Evolutionary conservation across 2,329 filamentous ascomycete genomes (phyloP), one percentile per base, ranked within the genome.

Genomic region (Ramichloridium luteum): DNA sequence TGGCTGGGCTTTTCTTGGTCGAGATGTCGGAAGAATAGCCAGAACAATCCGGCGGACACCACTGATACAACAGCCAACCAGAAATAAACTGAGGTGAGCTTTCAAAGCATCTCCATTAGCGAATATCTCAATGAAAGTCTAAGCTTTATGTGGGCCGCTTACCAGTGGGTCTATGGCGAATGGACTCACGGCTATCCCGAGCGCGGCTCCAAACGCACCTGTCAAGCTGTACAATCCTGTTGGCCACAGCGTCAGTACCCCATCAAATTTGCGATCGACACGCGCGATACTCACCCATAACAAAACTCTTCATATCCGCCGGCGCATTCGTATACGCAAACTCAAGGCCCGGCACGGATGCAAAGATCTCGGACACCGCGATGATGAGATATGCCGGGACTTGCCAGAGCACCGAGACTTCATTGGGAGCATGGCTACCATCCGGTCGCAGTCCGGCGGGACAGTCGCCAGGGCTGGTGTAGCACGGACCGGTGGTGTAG

Each of bases 141-240:
- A n/a, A n/a, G n/a, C n/a, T n/a, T n/a, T n/a, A n/a, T n/a, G n/a
- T n/a, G n/a, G n/a, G n/a, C n/a, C n/a, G n/a, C n/a, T n/a, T 23
- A 23, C 20, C 20, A 23, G 20, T 23, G 77, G 77, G 50, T 81
- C 71, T 36, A 65, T 65, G 9, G 72, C 67, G 12, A 64, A 53
- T 0, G 74, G 70, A 4, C 70, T 66, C n/a, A 80, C 56, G 3
- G 72, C 65, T 39, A 74, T 68, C 1, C 70, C 72, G 16, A 82
- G 55, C 17, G 66, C 68, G 3, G 70, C 64, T 2, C 68, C 69
- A 26, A 69, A 60, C 2, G 70, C 71, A 13, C 59, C 61, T 28
- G 61, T 59, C 18, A 63, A 57, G 16, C 51, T 54, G 28, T 43
- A 43, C 25, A 35, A 44, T 25, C 13, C 36, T 40, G 38, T 41